A percentile compares a stretch with the other conserved stretches of the same genome.
Conservation (phyloP, 2,329 filamentous ascomycete species). For the Phialophora expanda region DNA sequence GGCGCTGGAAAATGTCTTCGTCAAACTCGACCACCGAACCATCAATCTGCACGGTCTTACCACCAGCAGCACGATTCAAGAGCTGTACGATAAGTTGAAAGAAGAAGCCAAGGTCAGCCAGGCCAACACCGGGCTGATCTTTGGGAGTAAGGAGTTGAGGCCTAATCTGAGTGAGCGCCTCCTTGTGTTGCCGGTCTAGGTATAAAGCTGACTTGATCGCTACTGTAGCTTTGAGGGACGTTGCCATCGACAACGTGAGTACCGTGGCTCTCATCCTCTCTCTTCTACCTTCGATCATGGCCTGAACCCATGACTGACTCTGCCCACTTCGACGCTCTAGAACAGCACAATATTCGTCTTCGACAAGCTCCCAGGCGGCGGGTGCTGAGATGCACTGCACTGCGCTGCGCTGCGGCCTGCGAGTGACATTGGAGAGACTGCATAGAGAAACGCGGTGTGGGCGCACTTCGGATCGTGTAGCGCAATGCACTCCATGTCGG, state of each 20-base stretch:
- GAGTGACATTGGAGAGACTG: neutral
- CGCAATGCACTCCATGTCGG: neutral
- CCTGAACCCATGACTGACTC: neutral
- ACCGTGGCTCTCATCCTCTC: neutral
- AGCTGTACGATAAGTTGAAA: constrained; percentile 5
- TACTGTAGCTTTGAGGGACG: neutral
- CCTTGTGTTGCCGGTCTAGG: too few relatives aligned
- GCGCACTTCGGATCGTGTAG: neutral
- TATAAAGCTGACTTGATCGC: neutral
- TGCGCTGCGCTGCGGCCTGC: neutral
- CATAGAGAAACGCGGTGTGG: neutral
- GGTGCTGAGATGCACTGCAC: neutral
- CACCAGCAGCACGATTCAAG: constrained; percentile 4
- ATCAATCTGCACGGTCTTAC: neutral
- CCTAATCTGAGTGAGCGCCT: neutral
- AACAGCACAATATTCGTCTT: constrained; percentile 5
- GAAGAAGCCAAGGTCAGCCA: constrained; percentile 1
- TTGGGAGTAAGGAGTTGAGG: constrained; percentile 1
- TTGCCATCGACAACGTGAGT: neutral
- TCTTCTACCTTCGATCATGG: neutral
- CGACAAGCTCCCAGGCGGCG: neutral
- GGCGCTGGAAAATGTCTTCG: neutral
- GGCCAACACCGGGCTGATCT: neutral
- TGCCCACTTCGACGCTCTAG: neutral
- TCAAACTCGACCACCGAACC: constrained; percentile 5